Base-by-base conservation (phyloP, 495 filamentous ascomycete genomes). In the Talaromyces adpressus region DNA sequence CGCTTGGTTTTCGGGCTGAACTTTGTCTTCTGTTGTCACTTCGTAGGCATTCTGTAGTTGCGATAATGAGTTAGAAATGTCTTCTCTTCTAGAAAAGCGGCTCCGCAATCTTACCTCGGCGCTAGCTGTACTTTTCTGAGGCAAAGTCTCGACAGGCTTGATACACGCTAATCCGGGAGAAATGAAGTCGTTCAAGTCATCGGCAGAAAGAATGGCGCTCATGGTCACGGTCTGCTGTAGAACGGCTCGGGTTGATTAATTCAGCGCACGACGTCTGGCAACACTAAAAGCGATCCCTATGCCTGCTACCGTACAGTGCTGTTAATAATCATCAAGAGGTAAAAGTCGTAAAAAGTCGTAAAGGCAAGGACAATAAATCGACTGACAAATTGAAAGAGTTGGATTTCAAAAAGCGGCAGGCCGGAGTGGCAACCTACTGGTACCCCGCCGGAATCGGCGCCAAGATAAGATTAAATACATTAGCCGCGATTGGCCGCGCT, bases 131-230 rank as follows among this genome's bases (percentile, higher is more conserved):
- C 73, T 71, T 61, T 81, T 79, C 62, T 82, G 75, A 0, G 92
- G 93, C 12, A 98, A 83, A 1, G 91, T 91, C 73, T 98, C 94
- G 66, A 98, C 85, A 20, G 94, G 94, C 70, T 98, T 98, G 75
- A 98, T 97, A 76, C 94, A 98, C 39, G 94, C 94, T 64, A 98
- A 91, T 39, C 94, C 94, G 6, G 94, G 94, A 32, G 89, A 92
- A 70, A 98, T 98, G 79, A 98, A 98, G 81, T 98, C 94, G 79
- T 98, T 98, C 64, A 98, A 81, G 74, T 96, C 92, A 77, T 98
- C 93, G 65, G 89, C 91, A 58, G 93, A 97, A 63, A 98, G 87
- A 65, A 98, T 98, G 29, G 94, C 94, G 66, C 89, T 93, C 93
- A 98, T 98, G 63, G 72, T 81, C 27, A 25, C 27, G 4, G 27